These are phyloP conservation scores for Cytospora piceicola DNA, from an alignment of 2,329 filamentous ascomycete genomes.

Conservation along the genomic window DNA sequence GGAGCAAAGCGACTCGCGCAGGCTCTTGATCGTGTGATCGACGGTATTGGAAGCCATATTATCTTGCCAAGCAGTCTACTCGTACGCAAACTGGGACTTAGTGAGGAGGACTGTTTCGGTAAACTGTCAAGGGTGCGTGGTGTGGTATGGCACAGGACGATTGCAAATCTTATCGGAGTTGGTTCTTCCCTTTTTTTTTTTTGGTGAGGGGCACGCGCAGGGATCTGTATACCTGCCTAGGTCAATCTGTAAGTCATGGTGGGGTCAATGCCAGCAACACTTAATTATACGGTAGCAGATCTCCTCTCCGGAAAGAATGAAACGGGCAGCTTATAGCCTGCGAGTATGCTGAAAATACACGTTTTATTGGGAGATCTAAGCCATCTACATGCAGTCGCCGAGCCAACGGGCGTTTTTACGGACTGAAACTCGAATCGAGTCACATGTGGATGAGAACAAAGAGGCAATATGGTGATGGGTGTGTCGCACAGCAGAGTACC, in stretches of 20 bases:
- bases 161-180: slow-evolving; percentile 16
- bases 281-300: background rate
- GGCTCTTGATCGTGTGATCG: slow-evolving; percentile 57
- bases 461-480: background rate
- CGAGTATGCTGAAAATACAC: background rate
- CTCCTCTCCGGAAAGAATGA: background rate
- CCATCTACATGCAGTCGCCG: background rate
- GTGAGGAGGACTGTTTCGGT: background rate
- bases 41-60: slow-evolving; percentile 36
- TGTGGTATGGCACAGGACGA: slow-evolving; percentile 1
- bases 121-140: background rate
- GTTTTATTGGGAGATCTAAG: background rate
- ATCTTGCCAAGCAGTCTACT: background rate
- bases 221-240: slow-evolving; percentile 4
- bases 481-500: background rate
- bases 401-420: background rate
- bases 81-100: background rate
- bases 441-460: background rate
- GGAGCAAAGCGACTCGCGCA: slow-evolving; percentile 77
- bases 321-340: background rate
- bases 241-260: slow-evolving; percentile 10
- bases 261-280: slow-evolving; percentile 6
- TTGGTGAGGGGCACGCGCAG: slow-evolving; percentile 6
- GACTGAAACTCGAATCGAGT: background rate
- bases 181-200: background rate